These are phyloP conservation scores for Ceraceosorus guamensis DNA, from an alignment of 1,284 basidiomycete species.

Conservation along the genomic window DNA sequence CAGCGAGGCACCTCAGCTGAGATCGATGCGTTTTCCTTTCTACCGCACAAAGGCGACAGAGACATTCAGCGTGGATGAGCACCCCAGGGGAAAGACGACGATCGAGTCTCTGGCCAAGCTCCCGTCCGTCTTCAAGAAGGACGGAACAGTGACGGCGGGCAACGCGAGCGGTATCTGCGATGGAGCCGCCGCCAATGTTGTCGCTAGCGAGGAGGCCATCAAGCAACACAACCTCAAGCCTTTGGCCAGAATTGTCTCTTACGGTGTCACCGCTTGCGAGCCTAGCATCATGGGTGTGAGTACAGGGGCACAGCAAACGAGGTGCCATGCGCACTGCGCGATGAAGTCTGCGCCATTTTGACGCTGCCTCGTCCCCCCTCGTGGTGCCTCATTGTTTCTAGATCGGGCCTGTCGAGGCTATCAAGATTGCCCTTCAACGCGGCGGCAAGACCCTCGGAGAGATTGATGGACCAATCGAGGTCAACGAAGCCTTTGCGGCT, in stretches of 20 bases:
- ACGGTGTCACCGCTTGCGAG: constrained; percentile 55
- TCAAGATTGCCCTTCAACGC: constrained; percentile 48
- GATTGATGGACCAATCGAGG: constrained; percentile 56
- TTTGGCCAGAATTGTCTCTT: constrained; percentile 74
- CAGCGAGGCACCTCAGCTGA: too few relatives aligned
- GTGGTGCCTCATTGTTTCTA: too few relatives aligned
- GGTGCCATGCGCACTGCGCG: too few relatives aligned
- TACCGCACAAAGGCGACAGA: constrained; percentile 19
- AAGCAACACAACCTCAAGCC: constrained; percentile 77
- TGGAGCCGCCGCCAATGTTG: constrained; percentile 88
- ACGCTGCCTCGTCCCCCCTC: too few relatives aligned
- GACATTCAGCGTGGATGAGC: constrained; percentile 51
- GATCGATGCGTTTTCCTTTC: background rate
- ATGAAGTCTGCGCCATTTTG: too few relatives aligned
- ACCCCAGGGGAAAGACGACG: constrained; percentile 67
- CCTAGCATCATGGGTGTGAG: constrained; percentile 54
- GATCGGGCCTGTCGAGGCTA: constrained; percentile 55
- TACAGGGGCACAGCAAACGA: background rate
- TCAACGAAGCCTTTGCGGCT: constrained; percentile 80
- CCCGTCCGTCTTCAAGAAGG: constrained; percentile 76
- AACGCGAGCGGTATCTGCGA: constrained; percentile 95
- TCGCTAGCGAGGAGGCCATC: constrained; percentile 84
- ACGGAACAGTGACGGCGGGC: constrained; percentile 85
- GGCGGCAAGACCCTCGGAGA: constrained; percentile 47
- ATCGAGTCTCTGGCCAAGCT: constrained; percentile 84